Conservation (phyloP, 2,329 filamentous ascomycete genomes). For the Hypoxylon sp. region DNA sequence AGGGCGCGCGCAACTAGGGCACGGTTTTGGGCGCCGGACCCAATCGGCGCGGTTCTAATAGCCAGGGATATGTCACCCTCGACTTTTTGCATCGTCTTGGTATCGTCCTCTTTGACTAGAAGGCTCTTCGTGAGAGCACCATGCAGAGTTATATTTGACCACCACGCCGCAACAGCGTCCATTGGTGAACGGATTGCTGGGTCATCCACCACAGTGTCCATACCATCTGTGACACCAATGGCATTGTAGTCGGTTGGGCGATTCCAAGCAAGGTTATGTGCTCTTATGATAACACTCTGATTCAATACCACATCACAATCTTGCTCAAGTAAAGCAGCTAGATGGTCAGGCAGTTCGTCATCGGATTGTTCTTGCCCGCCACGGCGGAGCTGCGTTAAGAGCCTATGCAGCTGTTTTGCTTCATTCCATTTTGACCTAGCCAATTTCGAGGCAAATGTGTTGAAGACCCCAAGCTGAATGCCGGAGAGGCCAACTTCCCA, state of each 20-base stretch:
- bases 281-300: slow-evolving; percentile 82
- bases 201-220: slow-evolving; percentile 88
- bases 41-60: slow-evolving; percentile 79
- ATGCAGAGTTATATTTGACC: slow-evolving; percentile 80
- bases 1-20: slow-evolving; percentile 71
- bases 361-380: slow-evolving; percentile 62
- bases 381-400: slow-evolving; percentile 59
- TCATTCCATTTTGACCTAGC: slow-evolving; percentile 85
- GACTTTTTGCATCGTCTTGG: slow-evolving; percentile 53
- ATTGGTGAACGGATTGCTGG: slow-evolving; percentile 86
- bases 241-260: slow-evolving; percentile 77
- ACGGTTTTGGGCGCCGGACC: slow-evolving; percentile 76
- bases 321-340: slow-evolving; percentile 79
- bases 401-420: slow-evolving; percentile 73
- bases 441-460: slow-evolving; percentile 78
- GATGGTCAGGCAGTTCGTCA: slow-evolving; percentile 80
- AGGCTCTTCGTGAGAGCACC: slow-evolving; percentile 75
- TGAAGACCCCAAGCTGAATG: slow-evolving; percentile 73
- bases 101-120: slow-evolving; percentile 61
- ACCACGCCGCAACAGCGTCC: slow-evolving; percentile 93
- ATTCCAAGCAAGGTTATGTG: slow-evolving; percentile 92
- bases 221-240: slow-evolving; percentile 73
- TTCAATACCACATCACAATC: slow-evolving; percentile 87
- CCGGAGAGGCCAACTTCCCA: slow-evolving; percentile 80
- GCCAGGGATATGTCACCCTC: slow-evolving; percentile 73